Percentiles rank a stretch among this genome's conserved stretches.
Evolutionary conservation across 352 stramenopile species (phyloP).

Genomic region (Thalassiosira hispida): DNA sequence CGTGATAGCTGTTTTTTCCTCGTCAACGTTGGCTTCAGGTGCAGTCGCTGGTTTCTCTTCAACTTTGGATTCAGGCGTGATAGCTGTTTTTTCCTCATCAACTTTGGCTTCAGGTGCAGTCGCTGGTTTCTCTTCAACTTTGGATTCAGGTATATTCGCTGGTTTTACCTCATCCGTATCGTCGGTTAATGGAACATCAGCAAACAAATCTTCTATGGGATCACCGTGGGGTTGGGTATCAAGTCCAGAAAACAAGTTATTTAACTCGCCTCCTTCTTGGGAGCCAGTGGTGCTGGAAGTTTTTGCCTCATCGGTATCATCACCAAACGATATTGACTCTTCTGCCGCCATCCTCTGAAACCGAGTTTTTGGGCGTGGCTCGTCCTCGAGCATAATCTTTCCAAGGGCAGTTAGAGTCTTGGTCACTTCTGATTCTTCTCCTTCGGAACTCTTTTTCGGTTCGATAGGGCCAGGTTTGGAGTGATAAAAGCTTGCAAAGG

Average conservation of each 20-base stretch:
- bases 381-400: conserved; percentile 20
- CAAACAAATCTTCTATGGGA: conserved; percentile 29
- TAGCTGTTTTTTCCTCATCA: background rate
- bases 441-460: background rate
- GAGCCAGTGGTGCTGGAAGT: conserved; percentile 4
- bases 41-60: background rate
- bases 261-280: background rate
- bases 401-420: conserved; percentile 8
- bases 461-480: conserved; percentile 4
- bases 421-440: background rate
- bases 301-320: conserved; percentile 3
- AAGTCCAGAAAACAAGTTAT: conserved; percentile 29
- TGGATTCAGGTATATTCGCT: background rate
- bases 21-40: conserved; percentile 7
- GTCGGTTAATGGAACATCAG: conserved; percentile 30
- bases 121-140: background rate
- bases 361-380: conserved; percentile 21
- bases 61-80: background rate
- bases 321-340: conserved; percentile 38
- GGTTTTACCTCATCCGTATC: background rate
- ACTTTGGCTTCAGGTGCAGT: conserved; percentile 5
- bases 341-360: conserved; percentile 23
- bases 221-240: conserved; percentile 19
- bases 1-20: no score
- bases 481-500: conserved; percentile 11